A percentile compares a stretch with the other conserved stretches of the same genome.
Conservation (phyloP, 2,329 filamentous ascomycete species). For the Aspergillus costaricaensis region DNA sequence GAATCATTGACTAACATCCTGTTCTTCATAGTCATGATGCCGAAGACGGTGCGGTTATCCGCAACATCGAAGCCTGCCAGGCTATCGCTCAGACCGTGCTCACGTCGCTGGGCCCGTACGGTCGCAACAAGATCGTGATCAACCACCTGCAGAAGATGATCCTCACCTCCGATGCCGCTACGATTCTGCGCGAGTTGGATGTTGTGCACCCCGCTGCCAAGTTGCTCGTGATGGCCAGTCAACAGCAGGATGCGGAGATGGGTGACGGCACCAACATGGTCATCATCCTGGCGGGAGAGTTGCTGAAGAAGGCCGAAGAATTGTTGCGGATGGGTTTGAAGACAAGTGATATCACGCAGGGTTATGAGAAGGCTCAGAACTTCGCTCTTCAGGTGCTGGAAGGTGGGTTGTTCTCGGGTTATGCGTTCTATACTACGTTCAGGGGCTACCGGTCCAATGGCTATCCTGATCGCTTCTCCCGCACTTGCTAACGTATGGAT, state of each 20-base stretch:
- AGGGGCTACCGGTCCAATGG: conserved; percentile 8
- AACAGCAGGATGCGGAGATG: conserved; percentile 99
- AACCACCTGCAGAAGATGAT: conserved; percentile 99
- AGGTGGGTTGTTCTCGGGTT: conserved; percentile 46
- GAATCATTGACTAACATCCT: conserved; percentile 15
- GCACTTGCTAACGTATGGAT: neutral
- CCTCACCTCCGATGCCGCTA: conserved; percentile 94
- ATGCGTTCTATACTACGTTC: conserved; percentile 1
- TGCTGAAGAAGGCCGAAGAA: conserved; percentile 96
- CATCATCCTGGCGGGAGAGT: conserved; percentile 90
- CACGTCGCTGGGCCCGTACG: conserved; percentile 94
- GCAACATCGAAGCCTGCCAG: conserved; percentile 97
- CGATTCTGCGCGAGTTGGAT: conserved; percentile 94
- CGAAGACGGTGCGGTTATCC: conserved; percentile 96
- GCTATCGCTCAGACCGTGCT: conserved; percentile 95
- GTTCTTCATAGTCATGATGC: conserved; percentile 77
- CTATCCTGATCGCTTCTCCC: neutral
- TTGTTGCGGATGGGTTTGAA: conserved; percentile 95
- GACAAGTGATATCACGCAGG: conserved; percentile 94
- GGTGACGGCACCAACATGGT: conserved; percentile 97
- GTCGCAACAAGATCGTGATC: conserved; percentile 99
- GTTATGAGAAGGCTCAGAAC: conserved; percentile 92
- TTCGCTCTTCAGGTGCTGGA: conserved; percentile 84
- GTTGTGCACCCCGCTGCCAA: conserved; percentile 98
- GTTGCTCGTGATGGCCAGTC: conserved; percentile 95